Evolutionary conservation across 2,329 filamentous ascomycete species (phyloP).

Genomic region (Aurifilum marmelostoma): DNA sequence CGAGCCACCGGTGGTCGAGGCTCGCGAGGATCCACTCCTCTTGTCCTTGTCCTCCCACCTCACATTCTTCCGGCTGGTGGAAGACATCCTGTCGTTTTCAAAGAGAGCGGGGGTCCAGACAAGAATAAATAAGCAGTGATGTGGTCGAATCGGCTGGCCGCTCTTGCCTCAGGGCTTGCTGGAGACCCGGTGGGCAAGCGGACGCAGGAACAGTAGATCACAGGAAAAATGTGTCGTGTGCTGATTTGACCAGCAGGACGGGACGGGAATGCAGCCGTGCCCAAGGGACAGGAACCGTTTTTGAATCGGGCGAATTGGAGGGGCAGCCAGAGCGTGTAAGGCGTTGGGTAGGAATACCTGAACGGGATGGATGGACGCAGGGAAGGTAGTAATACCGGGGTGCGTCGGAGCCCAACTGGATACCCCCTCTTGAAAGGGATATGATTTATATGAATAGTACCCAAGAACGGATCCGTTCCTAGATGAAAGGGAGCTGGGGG

Average conservation of each 20-base stretch:
- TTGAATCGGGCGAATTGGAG: constrained; percentile 33
- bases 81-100: constrained; percentile 15
- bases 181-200: constrained; percentile 7
- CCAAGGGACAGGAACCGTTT: constrained; percentile 34
- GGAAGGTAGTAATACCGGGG: constrained; percentile 26
- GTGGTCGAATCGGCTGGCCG: constrained; percentile 12
- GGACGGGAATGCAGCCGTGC: constrained; percentile 38
- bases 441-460: constrained; percentile 14
- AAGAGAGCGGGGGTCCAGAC: neutral
- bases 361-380: constrained; percentile 25
- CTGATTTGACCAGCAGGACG: constrained; percentile 38
- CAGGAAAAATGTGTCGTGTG: constrained; percentile 38
- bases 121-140: neutral
- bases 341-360: constrained; percentile 32
- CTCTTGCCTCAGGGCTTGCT: constrained; percentile 21
- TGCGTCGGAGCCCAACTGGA: constrained; percentile 30
- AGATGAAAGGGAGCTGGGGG: constrained; percentile 4
- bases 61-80: constrained; percentile 35
- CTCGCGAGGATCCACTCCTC: constrained; percentile 34
- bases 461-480: constrained; percentile 12
- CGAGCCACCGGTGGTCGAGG: constrained; percentile 38
- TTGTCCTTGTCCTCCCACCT: constrained; percentile 38
- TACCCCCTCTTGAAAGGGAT: constrained; percentile 12
- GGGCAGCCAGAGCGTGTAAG: constrained; percentile 32
- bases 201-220: constrained; percentile 26